A percentile compares a stretch with the other conserved stretches of the same genome.
Conservation (phyloP, 2,329 filamentous ascomycete genomes). For the Verticillium tricorpus region DNA sequence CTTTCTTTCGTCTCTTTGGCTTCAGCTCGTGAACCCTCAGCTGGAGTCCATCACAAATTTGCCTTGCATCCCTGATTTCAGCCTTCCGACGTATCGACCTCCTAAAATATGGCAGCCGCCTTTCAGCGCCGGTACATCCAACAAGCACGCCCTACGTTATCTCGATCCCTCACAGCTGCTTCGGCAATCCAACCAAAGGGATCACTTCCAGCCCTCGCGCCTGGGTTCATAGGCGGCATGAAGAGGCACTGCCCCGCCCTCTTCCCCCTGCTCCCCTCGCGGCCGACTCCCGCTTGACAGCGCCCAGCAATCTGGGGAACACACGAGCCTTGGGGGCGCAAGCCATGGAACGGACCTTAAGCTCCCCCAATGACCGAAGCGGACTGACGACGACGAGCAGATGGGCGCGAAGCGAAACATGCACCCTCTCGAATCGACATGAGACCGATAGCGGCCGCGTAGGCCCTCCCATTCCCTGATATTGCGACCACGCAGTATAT, state of each 20-base stretch:
- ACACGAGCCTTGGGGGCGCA: neutral
- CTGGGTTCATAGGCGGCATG: neutral
- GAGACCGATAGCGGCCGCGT: neutral
- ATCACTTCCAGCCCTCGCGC: slow-evolving; percentile 3
- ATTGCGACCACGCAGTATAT: too few species aligned
- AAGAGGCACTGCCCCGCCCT: too few species aligned
- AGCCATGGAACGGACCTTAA: neutral
- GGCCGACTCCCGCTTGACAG: neutral
- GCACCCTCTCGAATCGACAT: neutral
- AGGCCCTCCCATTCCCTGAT: too few species aligned
- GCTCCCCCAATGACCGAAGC: neutral
- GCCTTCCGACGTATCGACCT: neutral
- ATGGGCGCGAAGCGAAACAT: slow-evolving; percentile 4
- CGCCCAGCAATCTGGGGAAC: neutral
- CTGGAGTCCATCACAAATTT: neutral
- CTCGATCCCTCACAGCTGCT: neutral
- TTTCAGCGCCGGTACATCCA: neutral
- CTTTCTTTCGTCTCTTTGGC: slow-evolving; percentile 1
- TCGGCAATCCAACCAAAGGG: slow-evolving; percentile 6
- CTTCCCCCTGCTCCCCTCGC: neutral
- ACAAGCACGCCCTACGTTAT: neutral
- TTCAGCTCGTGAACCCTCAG: neutral
- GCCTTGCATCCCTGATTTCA: neutral
- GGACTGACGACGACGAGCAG: neutral
- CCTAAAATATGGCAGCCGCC: too few species aligned